Evolutionary conservation across 176 grass and related monocot genomes (phyloP).

Genomic region (Oryza nivara): DNA sequence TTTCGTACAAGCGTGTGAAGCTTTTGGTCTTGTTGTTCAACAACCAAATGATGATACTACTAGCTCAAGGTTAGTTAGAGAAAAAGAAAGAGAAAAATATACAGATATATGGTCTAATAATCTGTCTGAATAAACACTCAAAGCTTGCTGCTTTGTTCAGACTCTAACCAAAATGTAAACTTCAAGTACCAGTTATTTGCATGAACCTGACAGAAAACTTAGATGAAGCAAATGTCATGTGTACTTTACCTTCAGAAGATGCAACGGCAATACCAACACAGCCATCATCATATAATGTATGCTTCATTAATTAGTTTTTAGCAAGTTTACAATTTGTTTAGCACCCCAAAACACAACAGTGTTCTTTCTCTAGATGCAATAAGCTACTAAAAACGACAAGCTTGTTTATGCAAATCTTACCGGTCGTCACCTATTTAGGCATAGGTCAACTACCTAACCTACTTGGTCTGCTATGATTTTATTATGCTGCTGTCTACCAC

Average conservation of each 20-base stretch:
- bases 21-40: not conserved
- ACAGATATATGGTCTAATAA: not conserved
- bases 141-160: not conserved
- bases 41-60: not conserved
- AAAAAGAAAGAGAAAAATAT: not conserved
- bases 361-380: not conserved
- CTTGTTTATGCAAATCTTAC: not conserved
- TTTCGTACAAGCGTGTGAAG: not conserved
- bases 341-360: not conserved
- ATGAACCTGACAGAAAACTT: not conserved
- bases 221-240: not conserved
- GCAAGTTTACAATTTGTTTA: not conserved
- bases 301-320: not conserved
- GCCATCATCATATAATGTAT: not conserved
- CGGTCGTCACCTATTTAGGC: not conserved
- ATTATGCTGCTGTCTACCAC: not conserved
- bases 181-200: not conserved
- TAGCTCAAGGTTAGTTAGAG: not conserved
- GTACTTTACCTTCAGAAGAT: not conserved
- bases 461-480: not conserved
- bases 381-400: not conserved
- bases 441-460: conserved; percentile 28
- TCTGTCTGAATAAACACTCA: not conserved
- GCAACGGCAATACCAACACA: not conserved
- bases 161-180: not conserved